These are phyloP conservation scores for Panicum hallii DNA, from an alignment of 202 grass and related monocot genomes.

Conservation along the genomic window DNA sequence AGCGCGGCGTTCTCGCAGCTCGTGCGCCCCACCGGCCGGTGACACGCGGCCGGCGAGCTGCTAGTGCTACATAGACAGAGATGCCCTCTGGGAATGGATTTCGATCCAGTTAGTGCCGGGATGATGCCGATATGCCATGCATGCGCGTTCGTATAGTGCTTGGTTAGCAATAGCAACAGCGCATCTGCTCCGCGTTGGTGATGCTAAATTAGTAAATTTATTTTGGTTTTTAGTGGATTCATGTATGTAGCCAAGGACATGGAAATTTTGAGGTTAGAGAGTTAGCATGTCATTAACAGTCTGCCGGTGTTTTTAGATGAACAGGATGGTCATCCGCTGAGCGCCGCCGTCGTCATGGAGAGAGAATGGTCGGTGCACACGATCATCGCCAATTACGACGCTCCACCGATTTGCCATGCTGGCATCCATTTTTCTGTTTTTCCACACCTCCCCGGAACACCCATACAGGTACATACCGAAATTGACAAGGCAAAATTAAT, in stretches of 20 bases:
- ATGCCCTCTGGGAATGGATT: background rate
- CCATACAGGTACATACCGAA: too few species aligned
- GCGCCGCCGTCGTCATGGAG: too few species aligned
- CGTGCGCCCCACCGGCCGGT: slow-evolving; percentile 74
- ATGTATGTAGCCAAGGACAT: background rate
- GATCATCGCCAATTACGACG: too few species aligned
- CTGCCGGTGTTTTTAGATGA: background rate
- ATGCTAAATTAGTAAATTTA: background rate
- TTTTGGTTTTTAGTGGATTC: background rate
- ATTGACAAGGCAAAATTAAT: too few species aligned
- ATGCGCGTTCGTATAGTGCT: background rate
- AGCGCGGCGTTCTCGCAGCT: slow-evolving; percentile 80
- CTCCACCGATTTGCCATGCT: too few species aligned
- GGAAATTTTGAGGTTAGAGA: background rate
- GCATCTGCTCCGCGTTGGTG: background rate
- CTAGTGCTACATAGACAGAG: background rate
- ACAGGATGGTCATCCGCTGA: background rate
- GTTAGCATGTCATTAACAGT: background rate
- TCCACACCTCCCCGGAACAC: too few species aligned
- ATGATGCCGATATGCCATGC: background rate
- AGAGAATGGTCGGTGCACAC: background rate
- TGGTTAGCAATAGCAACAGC: slow-evolving; percentile 1
- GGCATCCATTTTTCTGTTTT: too few species aligned
- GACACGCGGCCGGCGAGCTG: slow-evolving; percentile 34
- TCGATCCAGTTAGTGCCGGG: slow-evolving; percentile 2